These are phyloP conservation scores for Saccharomyces hybrid DNA, from an alignment of 1,139 yeast species.

Conservation along the genomic window DNA sequence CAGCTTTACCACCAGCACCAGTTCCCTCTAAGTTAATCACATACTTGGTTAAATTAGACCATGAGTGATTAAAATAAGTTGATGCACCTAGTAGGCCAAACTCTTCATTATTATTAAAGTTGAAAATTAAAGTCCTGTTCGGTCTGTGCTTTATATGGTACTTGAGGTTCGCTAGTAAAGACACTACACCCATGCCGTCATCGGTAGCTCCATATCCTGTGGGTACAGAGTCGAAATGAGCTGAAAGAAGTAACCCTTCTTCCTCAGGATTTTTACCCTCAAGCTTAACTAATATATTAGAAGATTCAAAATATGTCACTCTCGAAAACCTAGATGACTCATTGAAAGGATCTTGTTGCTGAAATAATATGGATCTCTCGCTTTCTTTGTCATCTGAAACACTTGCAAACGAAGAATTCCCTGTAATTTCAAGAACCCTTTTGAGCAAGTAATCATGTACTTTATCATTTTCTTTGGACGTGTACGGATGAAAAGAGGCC, in stretches of 20 bases:
- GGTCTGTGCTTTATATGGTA: slow-evolving; percentile 46
- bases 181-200: slow-evolving; percentile 88
- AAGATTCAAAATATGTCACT: slow-evolving; percentile 67
- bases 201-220: slow-evolving; percentile 85
- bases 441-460: slow-evolving; percentile 61
- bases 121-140: slow-evolving; percentile 63
- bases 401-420: slow-evolving; percentile 14
- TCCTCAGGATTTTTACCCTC: slow-evolving; percentile 52
- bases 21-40: slow-evolving; percentile 92
- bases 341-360: slow-evolving; percentile 42
- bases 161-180: slow-evolving; percentile 63
- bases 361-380: slow-evolving; percentile 41
- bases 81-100: slow-evolving; percentile 82
- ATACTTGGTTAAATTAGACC: slow-evolving; percentile 56
- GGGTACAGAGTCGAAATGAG: slow-evolving; percentile 89
- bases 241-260: slow-evolving; percentile 68
- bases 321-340: slow-evolving; percentile 36
- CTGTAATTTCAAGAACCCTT: slow-evolving; percentile 36
- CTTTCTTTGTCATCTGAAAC: slow-evolving; percentile 49
- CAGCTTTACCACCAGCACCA: slow-evolving; percentile 87
- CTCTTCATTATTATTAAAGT: slow-evolving; percentile 87
- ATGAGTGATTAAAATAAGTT: slow-evolving; percentile 66
- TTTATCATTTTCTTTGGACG: slow-evolving; percentile 64
- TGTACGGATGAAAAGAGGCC: slow-evolving; percentile 63
- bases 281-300: slow-evolving; percentile 65